These are phyloP conservation scores for Penicillium sp. DNA, from an alignment of 2,329 filamentous ascomycete genomes.

Conservation along the genomic window DNA sequence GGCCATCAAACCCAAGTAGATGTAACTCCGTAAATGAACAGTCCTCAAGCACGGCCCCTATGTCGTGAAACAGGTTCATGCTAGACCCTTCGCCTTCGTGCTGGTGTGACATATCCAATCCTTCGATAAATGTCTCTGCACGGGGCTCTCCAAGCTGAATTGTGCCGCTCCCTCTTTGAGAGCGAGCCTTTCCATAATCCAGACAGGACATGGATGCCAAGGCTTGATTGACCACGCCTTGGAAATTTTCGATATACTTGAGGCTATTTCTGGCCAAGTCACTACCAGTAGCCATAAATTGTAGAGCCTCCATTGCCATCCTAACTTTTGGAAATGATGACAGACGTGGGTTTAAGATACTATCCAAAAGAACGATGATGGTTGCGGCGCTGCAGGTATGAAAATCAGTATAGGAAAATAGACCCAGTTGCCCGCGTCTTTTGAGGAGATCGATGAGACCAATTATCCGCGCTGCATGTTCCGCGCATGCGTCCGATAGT, in stretches of 20 bases:
- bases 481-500: background rate
- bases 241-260: slow-evolving; percentile 3
- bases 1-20: background rate
- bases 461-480: background rate
- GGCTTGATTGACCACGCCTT: slow-evolving; percentile 1
- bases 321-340: slow-evolving; percentile 4
- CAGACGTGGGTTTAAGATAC: slow-evolving; percentile 4
- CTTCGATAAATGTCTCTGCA: background rate
- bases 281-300: slow-evolving; percentile 4
- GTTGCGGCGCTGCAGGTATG: slow-evolving; percentile 6
- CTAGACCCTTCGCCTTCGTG: background rate
- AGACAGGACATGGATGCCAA: slow-evolving; percentile 1
- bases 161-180: background rate
- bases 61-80: background rate
- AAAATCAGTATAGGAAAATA: slow-evolving; percentile 5
- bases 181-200: background rate
- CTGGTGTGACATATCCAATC: background rate
- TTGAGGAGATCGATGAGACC: slow-evolving; percentile 1
- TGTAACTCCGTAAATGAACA: background rate
- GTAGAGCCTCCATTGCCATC: slow-evolving; percentile 5
- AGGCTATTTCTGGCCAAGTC: slow-evolving; percentile 3
- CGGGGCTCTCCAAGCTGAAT: background rate
- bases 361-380: slow-evolving; percentile 4
- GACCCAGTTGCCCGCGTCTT: slow-evolving; percentile 1
- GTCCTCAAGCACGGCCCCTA: background rate